Percentiles rank a stretch among this genome's conserved stretches.
phyloP scores from a whole-genome alignment of 2,329 filamentous ascomycete species.

The Berkeleyomyces basicola region DNA sequence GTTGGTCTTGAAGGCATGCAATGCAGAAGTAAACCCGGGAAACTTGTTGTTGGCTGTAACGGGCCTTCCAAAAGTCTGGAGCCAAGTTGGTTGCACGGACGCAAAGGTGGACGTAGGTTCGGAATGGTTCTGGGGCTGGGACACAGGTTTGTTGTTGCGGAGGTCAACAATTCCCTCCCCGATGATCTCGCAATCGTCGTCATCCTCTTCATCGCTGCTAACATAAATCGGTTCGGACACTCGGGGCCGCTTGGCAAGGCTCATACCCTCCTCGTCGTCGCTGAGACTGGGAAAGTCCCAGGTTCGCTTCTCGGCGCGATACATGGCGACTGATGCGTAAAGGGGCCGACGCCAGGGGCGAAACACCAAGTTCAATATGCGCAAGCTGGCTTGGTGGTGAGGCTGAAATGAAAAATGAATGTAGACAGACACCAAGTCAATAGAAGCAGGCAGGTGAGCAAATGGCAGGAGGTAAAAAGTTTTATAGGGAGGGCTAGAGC shows the following conservation, averaged over 20 bases:
- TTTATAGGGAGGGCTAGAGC: no score
- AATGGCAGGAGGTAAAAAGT: no score
- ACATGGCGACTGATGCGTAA: not conserved
- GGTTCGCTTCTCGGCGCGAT: not conserved
- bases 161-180: conserved; percentile 2
- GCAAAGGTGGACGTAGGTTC: not conserved
- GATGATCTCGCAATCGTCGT: conserved; percentile 1
- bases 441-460: not conserved
- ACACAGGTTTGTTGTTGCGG: not conserved
- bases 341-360: not conserved
- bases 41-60: not conserved
- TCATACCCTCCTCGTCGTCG: not conserved
- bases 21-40: not conserved
- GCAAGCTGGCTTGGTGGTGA: no score
- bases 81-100: not conserved
- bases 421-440: not conserved
- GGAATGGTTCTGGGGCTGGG: not conserved
- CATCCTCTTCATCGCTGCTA: conserved; percentile 8
- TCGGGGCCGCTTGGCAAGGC: not conserved
- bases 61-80: not conserved
- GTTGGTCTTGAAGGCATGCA: not conserved
- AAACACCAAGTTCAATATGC: not conserved
- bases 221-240: conserved; percentile 1
- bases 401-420: no score
- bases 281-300: not conserved